phyloP scores from a whole-genome alignment of 768 basidiomycete species.

The Boletus vermiculosoides region DNA sequence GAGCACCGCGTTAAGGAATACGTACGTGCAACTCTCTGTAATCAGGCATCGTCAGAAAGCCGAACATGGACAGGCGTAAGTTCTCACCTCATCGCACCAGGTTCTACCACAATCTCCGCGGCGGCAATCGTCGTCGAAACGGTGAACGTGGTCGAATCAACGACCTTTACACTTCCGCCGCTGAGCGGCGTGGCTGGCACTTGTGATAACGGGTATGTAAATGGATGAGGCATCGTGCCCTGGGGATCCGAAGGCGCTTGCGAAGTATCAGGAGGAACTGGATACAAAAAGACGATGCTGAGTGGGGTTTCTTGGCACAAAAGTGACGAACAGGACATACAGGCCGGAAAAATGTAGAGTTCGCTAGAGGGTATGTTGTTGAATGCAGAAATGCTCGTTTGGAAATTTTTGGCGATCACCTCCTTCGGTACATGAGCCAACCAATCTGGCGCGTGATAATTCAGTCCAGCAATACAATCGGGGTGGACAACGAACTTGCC shows the following conservation, averaged over 20 bases:
- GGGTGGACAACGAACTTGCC: constrained; percentile 23
- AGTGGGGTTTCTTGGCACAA: neutral
- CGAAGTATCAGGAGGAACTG: constrained; percentile 36
- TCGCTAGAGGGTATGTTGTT: constrained; percentile 50
- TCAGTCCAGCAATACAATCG: neutral
- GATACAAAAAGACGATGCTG: neutral
- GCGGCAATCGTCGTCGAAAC: constrained; percentile 50
- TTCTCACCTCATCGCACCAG: constrained; percentile 54
- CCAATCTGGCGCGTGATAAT: constrained; percentile 43
- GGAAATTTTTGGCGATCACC: constrained; percentile 62
- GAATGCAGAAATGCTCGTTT: constrained; percentile 43
- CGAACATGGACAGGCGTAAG: too few species aligned
- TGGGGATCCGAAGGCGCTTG: constrained; percentile 34
- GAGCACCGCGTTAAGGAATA: neutral
- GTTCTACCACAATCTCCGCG: constrained; percentile 54
- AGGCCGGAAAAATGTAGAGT: constrained; percentile 50
- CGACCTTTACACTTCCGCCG: constrained; percentile 58
- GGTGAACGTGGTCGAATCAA: constrained; percentile 53
- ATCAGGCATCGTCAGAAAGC: neutral
- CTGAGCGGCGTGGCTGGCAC: constrained; percentile 39
- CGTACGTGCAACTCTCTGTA: constrained; percentile 56
- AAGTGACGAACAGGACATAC: constrained; percentile 17
- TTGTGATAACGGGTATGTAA: constrained; percentile 50
- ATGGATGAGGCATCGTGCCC: constrained; percentile 46
- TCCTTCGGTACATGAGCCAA: constrained; percentile 54